Evolutionary conservation across 2,329 filamentous ascomycete species (phyloP), one percentile per base, ranked within the genome.

Genomic region (Hymenoscyphus linearis): DNA sequence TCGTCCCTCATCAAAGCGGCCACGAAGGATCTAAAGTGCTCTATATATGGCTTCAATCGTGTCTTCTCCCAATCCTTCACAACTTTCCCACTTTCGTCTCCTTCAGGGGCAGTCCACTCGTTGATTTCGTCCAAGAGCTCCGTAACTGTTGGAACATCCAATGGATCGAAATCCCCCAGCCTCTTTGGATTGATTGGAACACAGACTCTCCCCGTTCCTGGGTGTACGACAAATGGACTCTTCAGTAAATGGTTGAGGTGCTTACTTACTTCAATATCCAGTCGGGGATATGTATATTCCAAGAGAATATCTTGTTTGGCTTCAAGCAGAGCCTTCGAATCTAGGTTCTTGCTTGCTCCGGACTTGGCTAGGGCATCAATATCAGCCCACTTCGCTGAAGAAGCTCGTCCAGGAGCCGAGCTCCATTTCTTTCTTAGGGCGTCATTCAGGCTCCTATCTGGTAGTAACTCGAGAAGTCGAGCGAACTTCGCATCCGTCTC

Each of bases 221-320:
- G 95, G 74, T 99, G 95, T 40, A 99, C 88, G 63, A 97, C 93
- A 72, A 99, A 99, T 0, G 95, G 95, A 64, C 88, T 93, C 75
- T 99, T 99, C 69, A 99, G 86, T 82, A 99, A 85, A 82, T 99
- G 95, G 78, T 97, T 98, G 61, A 96, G 85, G 74, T 97, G 96
- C 80, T 98, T 98, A 72, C 90, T 95, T 73, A 99, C 95, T 75
- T 96, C 92, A 64, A 95, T 93, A 80, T 99, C 95, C 59, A 99
- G 89, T 44, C 95, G 88, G 2, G 95, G 95, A 75, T 99, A 99
- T 6, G 95, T 97, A 77, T 99, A 98, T 76, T 99, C 95, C 34
- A 99, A 84, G 3, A 98, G 87, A 64, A 99, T 90, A 72, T 98
- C 95, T 74, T 97, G 92, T 77, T 97, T 98, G 25, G 92, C 91